Conservation (phyloP, 2,329 filamentous ascomycete genomes). For the Parastagonospora avenae region DNA sequence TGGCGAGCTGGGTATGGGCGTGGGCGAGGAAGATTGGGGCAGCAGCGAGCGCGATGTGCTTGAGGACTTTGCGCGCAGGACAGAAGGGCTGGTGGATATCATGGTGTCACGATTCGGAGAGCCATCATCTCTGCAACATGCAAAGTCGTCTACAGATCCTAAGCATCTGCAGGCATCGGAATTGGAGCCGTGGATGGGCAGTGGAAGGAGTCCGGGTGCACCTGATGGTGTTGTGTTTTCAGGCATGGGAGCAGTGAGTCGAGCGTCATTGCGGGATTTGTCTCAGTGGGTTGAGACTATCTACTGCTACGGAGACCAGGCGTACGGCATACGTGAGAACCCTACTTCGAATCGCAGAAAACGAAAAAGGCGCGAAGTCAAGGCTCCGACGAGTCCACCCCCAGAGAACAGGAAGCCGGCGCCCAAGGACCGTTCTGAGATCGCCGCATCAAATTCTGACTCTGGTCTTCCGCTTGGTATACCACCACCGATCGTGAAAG, state of each 20-base stretch:
- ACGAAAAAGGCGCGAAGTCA: conserved; percentile 48
- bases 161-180: conserved; percentile 23
- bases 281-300: conserved; percentile 88
- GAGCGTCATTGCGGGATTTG: conserved; percentile 72
- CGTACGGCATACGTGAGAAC: conserved; percentile 84
- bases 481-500: conserved; percentile 54
- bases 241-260: conserved; percentile 74
- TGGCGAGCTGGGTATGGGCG: conserved; percentile 89
- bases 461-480: conserved; percentile 44
- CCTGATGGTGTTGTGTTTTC: conserved; percentile 88
- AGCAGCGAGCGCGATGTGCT: conserved; percentile 93
- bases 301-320: conserved; percentile 79
- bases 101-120: conserved; percentile 86
- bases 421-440: conserved; percentile 5
- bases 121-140: conserved; percentile 40
- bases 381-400: conserved; percentile 5
- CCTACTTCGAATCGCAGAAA: conserved; percentile 68
- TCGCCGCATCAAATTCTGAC: conserved; percentile 6
- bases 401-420: conserved; percentile 5
- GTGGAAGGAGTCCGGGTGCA: conserved; percentile 67
- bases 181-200: conserved; percentile 72
- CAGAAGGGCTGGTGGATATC: conserved; percentile 85
- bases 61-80: conserved; percentile 80
- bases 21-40: conserved; percentile 93
- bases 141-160: conserved; percentile 32